Percentiles rank a stretch among this genome's conserved stretches.
phyloP scores from a whole-genome alignment of 257 asterid genomes.

The Lantana camara region DNA sequence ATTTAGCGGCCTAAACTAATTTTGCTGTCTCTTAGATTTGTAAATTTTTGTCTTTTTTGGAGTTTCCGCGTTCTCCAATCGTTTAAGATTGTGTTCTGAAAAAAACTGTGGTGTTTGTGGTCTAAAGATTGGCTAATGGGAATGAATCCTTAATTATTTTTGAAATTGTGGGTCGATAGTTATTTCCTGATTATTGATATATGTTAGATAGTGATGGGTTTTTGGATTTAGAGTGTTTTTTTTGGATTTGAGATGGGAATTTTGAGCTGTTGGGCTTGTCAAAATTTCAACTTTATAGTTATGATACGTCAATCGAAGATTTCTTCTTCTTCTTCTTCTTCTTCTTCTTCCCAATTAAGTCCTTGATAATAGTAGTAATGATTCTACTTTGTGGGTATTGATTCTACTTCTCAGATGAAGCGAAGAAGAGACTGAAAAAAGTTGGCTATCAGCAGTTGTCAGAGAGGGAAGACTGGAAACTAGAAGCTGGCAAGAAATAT shows the following conservation, averaged over 20 bases:
- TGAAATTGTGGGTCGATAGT: not conserved
- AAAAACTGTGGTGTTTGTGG: not conserved
- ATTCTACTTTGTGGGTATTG: not conserved
- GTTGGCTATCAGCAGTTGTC: slow-evolving; percentile 76
- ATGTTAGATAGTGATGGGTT: too few species aligned
- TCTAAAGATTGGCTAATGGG: not conserved
- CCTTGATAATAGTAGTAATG: not conserved
- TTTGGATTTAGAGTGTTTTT: not conserved
- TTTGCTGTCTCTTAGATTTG: slow-evolving; percentile 21
- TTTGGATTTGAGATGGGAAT: not conserved
- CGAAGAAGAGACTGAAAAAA: slow-evolving; percentile 64
- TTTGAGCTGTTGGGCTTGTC: slow-evolving; percentile 4
- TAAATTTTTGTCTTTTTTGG: not conserved
- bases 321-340: not conserved
- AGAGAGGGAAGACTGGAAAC: slow-evolving; percentile 86
- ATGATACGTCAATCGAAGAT: not conserved
- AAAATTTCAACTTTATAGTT: not conserved
- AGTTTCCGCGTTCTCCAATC: slow-evolving; percentile 17
- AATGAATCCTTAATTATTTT: too few species aligned
- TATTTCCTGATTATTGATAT: not conserved
- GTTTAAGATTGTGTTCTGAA: not conserved
- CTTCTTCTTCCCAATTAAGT: not conserved
- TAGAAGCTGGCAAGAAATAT: slow-evolving; percentile 85
- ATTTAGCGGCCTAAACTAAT: not conserved
- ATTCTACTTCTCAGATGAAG: slow-evolving; percentile 57